phyloP scores from a whole-genome alignment of 2,329 filamentous ascomycete species.

The Talaromyces sp. region DNA sequence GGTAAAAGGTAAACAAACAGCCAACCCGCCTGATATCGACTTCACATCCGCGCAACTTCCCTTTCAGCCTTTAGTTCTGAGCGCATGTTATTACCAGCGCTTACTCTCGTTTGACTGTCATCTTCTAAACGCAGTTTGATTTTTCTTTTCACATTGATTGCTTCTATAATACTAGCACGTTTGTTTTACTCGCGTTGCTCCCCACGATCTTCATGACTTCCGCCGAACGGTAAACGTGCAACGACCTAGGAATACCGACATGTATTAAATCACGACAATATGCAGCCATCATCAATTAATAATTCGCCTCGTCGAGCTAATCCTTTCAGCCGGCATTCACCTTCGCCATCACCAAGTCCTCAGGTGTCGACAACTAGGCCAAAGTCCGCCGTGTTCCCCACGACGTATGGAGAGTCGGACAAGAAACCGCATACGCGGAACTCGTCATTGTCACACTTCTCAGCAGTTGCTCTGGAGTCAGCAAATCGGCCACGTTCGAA shows the following conservation, averaged over 20 bases:
- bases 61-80: not conserved
- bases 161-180: not conserved
- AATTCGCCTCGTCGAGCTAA: slow-evolving; percentile 74
- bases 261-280: slow-evolving; percentile 28
- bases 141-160: not conserved
- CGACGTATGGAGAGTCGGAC: slow-evolving; percentile 46
- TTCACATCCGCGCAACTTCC: not conserved
- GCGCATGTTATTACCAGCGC: not conserved
- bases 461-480: slow-evolving; percentile 44
- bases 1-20: slow-evolving; percentile 41
- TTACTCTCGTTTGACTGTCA: not conserved
- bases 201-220: not conserved
- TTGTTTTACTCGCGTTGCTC: not conserved
- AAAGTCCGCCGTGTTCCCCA: slow-evolving; percentile 70
- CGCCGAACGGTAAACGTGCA: not conserved
- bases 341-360: slow-evolving; percentile 63
- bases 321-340: slow-evolving; percentile 67
- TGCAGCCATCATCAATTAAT: slow-evolving; percentile 57
- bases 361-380: slow-evolving; percentile 51
- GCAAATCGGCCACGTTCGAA: slow-evolving; percentile 51
- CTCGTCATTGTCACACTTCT: slow-evolving; percentile 63
- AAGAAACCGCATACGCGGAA: slow-evolving; percentile 62
- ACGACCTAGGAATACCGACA: slow-evolving; percentile 16
- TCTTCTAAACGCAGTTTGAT: not conserved
- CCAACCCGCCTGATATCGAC: not conserved